Base-by-base conservation (phyloP, 805 yeast genomes). In the Spathaspora hagerdaliae region DNA sequence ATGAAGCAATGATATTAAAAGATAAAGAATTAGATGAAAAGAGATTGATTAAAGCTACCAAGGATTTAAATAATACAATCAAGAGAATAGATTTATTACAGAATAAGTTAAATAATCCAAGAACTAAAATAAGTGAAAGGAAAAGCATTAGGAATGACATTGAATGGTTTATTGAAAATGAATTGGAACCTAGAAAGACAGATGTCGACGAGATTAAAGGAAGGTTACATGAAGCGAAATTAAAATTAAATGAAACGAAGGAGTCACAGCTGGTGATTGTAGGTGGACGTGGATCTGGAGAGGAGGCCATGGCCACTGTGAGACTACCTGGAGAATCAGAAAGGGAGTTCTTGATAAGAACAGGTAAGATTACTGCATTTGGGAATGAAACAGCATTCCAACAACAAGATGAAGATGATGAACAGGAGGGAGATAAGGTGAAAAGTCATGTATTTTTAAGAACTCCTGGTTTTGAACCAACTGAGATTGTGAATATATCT, bases 311-410 rank as follows among this genome's bases (percentile, higher is more conserved):
- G 9, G 14, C 13, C 27, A 53, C 55, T n/a, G 77, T 67, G 3
- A 70, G 74, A 51, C 69, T 77, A 6, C 81, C 85, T 0, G 86
- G 78, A n/a, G 98, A 94, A 57, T 65, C 89, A 0, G 86, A 85
- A 57, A 79, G 79, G 46, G 97, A 91, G 42, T 91, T 65, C 57
- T 71, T 94, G 49, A 79, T 94, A 0, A 74, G 99, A 51, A 91
- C 92, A 0, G 99, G 99, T 27, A 83, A 89, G 60, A 80, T 90
- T 45, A 94, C 99, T 0, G 98, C 98, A 0, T 94, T 94, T 70
- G 96, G 97, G 9, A 78, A 79, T 29, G 66, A 79, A 15, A 72
- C 74, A 36, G 83, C 80, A 1, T 85, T 88, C 53, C 73, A 69
- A 13, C 63, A 57, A 8, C 24, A 19, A 2, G 24, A 19, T 19